A percentile compares a stretch with the other conserved stretches of the same genome.
Conservation (phyloP, 345 rosid species). For the Syzygium grande region DNA sequence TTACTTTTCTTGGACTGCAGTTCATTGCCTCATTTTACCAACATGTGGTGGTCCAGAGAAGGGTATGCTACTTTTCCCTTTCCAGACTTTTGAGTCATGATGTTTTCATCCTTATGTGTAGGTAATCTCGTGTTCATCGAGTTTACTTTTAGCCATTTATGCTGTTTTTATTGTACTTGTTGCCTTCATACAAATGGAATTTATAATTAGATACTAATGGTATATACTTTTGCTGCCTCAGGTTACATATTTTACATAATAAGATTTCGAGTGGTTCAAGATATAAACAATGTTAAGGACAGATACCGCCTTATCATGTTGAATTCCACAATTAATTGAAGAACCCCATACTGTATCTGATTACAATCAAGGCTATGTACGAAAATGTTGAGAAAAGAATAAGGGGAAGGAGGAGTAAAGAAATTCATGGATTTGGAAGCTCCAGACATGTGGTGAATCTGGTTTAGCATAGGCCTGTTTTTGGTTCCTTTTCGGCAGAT, state of each 20-base stretch:
- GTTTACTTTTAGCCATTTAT: neutral
- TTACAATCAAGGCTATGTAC: neutral
- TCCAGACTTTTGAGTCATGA: neutral
- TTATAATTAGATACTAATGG: neutral
- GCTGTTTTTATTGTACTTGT: neutral
- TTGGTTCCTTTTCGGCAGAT: neutral
- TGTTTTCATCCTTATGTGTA: neutral
- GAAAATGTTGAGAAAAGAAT: neutral
- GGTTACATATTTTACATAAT: neutral
- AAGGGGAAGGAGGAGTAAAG: neutral
- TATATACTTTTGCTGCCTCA: neutral
- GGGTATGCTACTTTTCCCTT: slow-evolving; percentile 38
- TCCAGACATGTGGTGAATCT: neutral
- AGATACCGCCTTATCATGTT: neutral
- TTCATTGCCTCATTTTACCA: slow-evolving; percentile 86
- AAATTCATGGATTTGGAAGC: neutral
- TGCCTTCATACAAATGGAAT: neutral
- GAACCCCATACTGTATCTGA: neutral
- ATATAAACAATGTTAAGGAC: neutral
- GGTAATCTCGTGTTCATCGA: neutral
- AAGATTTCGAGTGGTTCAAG: neutral
- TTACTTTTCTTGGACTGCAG: slow-evolving; percentile 33
- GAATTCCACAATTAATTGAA: neutral
- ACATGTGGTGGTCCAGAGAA: slow-evolving; percentile 84
- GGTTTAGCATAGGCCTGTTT: neutral